Base-by-base conservation (phyloP, 2,329 filamentous ascomycete genomes). In the Metarhizium guizhouense region DNA sequence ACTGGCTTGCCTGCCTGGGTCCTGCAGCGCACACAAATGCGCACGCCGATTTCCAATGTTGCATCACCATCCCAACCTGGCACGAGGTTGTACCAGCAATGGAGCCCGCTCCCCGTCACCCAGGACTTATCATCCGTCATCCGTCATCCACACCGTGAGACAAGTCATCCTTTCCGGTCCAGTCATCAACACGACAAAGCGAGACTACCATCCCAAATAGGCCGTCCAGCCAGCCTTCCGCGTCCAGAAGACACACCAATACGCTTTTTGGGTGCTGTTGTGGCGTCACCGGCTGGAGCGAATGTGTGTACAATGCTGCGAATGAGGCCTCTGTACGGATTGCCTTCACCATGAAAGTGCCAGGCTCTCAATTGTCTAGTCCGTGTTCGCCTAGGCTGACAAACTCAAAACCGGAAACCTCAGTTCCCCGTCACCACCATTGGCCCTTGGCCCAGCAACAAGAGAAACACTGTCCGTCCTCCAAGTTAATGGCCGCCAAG, bases 21-120 rank as follows among this genome's bases (percentile, higher is more conserved):
- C 42, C 6, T 45, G 18, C 42, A 45, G 14, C 42, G 20, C 42
- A 20, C n/a, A 11, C 32, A 45, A 18, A 45, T 45, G 42, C n/a
- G 18, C 42, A 18, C 42, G 42, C 42, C 18, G 42, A 45, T 10
- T 13, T 42, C 38, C 38, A 30, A 48, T 30, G 29, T 52, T 52
- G 32, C 51, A 42, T 29, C 18, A 42, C 18, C 51, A 16, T 52
- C 32, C 34, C 51, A 52, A 32, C 36, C 6, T 25, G 25, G 51
- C 51, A 52, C 51, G 51, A 52, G 36, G 51, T 52, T n/a, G 51
- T 25, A 52, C 51, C 36, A 42, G 20, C 4, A 29, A 52, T 43
- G 51, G 51, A 18, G 36, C 20, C 51, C 51, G 25, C 51, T 43
- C 25, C 18, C 38, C 18, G 18, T 30, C 34, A 8, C 51, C n/a